Percentiles rank a stretch among this genome's conserved stretches.
These are phyloP conservation scores for Leccinum fallax DNA, from an alignment of 1,284 basidiomycete species.

Conservation along the genomic window DNA sequence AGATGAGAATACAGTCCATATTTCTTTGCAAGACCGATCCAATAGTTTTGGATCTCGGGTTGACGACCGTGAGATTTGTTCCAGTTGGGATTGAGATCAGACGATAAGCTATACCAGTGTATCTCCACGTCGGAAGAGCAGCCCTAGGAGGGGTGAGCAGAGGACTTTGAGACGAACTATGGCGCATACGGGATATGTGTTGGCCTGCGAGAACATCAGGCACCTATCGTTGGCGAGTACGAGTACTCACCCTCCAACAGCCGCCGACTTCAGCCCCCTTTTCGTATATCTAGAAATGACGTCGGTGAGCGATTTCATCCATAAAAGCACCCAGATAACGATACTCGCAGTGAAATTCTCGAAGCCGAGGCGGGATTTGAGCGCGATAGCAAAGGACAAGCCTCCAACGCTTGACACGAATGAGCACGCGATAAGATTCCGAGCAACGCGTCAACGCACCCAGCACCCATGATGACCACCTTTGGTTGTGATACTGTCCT, in stretches of 20 bases:
- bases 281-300: slow-evolving; percentile 25
- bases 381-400: slow-evolving; percentile 27
- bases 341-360: slow-evolving; percentile 26
- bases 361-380: slow-evolving; percentile 21
- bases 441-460: slow-evolving; percentile 16
- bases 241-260: slow-evolving; percentile 28
- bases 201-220: slow-evolving; percentile 24
- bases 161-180: not conserved
- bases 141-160: slow-evolving; percentile 18
- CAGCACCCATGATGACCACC: slow-evolving; percentile 28
- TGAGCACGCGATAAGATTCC: slow-evolving; percentile 5
- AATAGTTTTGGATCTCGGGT: slow-evolving; percentile 35
- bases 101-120: slow-evolving; percentile 38
- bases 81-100: slow-evolving; percentile 37
- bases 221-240: not conserved
- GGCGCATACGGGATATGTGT: slow-evolving; percentile 29
- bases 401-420: slow-evolving; percentile 22
- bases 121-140: slow-evolving; percentile 34
- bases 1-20: slow-evolving; percentile 25
- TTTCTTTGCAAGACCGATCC: slow-evolving; percentile 28
- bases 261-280: slow-evolving; percentile 29
- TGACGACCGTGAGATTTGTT: slow-evolving; percentile 32
- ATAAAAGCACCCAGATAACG: not conserved
- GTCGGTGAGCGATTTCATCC: slow-evolving; percentile 4
- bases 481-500: slow-evolving; percentile 6